Conservation (phyloP, 768 basidiomycete genomes). For the Sarcomyxa edulis region DNA sequence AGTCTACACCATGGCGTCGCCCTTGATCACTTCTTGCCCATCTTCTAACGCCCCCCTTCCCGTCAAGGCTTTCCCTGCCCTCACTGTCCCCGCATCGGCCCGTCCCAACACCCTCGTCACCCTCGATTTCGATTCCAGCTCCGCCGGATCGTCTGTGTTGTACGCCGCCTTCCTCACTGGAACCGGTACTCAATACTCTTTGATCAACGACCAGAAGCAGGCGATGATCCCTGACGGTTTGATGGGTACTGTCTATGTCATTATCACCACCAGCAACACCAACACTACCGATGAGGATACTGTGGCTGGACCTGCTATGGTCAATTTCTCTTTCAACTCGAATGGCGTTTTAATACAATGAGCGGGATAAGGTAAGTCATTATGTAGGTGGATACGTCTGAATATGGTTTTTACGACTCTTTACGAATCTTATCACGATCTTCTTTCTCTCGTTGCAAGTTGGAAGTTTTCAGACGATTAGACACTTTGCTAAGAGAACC, state of each 20-base stretch:
- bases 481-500: too few relatives aligned
- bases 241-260: conserved; percentile 27
- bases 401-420: too few relatives aligned
- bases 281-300: conserved; percentile 31
- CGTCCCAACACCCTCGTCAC: conserved; percentile 21
- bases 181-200: conserved; percentile 24
- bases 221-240: conserved; percentile 20
- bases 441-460: too few relatives aligned
- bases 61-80: conserved; percentile 42
- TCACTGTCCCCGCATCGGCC: conserved; percentile 18
- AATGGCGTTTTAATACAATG: too few relatives aligned
- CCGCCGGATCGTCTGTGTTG: conserved; percentile 12
- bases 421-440: too few relatives aligned
- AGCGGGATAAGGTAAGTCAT: too few relatives aligned
- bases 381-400: too few relatives aligned
- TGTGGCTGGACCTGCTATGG: conserved; percentile 33
- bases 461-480: too few relatives aligned
- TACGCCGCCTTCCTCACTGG: conserved; percentile 30
- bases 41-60: conserved; percentile 40
- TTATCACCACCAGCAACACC: conserved; percentile 24
- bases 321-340: conserved; percentile 17
- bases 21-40: conserved; percentile 46
- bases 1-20: conserved; percentile 40
- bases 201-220: conserved; percentile 14
- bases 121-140: conserved; percentile 16